phyloP scores from a whole-genome alignment of 2,329 filamentous ascomycete genomes.

The Xylaria sp. region DNA sequence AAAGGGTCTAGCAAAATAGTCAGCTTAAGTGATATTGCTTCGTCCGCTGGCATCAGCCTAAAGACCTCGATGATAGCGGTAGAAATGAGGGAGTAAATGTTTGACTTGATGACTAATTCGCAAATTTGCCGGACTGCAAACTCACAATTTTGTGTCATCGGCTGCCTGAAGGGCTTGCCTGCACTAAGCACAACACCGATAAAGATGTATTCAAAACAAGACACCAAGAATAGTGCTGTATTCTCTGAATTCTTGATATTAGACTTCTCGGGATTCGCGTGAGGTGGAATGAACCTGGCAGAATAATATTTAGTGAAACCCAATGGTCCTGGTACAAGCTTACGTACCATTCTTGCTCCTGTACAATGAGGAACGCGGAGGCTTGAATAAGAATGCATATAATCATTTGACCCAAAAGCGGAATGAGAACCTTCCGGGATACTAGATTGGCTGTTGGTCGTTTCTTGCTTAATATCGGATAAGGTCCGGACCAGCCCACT shows the following conservation, averaged over 20 bases:
- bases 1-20: slow-evolving; percentile 77
- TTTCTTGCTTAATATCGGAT: slow-evolving; percentile 80
- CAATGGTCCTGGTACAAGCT: background rate
- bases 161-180: slow-evolving; percentile 89
- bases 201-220: slow-evolving; percentile 94
- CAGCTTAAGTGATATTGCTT: slow-evolving; percentile 31
- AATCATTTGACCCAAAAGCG: slow-evolving; percentile 86
- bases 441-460: slow-evolving; percentile 92
- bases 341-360: slow-evolving; percentile 79
- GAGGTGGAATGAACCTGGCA: slow-evolving; percentile 79
- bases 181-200: slow-evolving; percentile 90
- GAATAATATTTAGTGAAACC: background rate
- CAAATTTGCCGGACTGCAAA: slow-evolving; percentile 35
- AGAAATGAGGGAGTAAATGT: background rate
- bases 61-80: background rate
- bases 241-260: slow-evolving; percentile 95
- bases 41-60: background rate
- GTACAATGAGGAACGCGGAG: slow-evolving; percentile 78
- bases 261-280: slow-evolving; percentile 79
- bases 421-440: slow-evolving; percentile 89
- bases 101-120: background rate
- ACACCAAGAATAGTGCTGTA: slow-evolving; percentile 87
- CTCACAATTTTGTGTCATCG: slow-evolving; percentile 82
- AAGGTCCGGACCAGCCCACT: slow-evolving; percentile 96
- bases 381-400: slow-evolving; percentile 84